These are phyloP conservation scores for Plantago ovata DNA, from an alignment of 257 asterid genomes.

Conservation along the genomic window DNA sequence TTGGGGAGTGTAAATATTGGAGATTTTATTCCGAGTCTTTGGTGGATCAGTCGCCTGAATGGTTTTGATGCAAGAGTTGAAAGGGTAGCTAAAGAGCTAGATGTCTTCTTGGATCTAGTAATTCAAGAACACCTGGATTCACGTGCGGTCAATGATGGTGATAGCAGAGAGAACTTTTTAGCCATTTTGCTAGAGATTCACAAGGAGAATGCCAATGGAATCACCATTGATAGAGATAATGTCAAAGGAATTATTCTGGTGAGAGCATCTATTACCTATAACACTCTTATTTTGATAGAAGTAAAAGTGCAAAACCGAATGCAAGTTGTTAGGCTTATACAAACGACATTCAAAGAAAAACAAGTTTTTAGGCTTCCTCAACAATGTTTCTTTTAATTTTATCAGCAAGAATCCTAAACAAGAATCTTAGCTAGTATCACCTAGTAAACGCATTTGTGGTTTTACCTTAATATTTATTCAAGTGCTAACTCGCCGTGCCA, in stretches of 20 bases:
- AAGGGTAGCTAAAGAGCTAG: slow-evolving; percentile 16
- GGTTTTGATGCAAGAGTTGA: slow-evolving; percentile 32
- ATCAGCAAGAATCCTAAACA: too few relatives aligned
- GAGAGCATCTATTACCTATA: neutral
- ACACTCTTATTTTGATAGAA: too few relatives aligned
- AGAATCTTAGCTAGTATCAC: too few relatives aligned
- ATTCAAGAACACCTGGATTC: slow-evolving; percentile 19
- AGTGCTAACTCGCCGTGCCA: neutral
- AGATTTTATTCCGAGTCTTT: neutral
- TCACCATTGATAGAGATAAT: slow-evolving; percentile 23
- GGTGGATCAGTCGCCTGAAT: slow-evolving; percentile 16
- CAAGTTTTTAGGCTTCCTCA: too few relatives aligned
- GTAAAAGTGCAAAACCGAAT: too few relatives aligned
- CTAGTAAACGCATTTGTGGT: neutral
- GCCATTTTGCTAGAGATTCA: slow-evolving; percentile 35
- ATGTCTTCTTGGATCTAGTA: slow-evolving; percentile 30
- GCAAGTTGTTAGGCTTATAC: too few relatives aligned
- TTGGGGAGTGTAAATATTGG: slow-evolving; percentile 1
- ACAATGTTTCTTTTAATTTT: too few relatives aligned
- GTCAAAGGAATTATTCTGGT: slow-evolving; percentile 48
- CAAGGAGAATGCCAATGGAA: neutral
- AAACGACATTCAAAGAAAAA: too few relatives aligned
- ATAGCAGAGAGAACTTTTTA: slow-evolving; percentile 24
- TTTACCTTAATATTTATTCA: neutral
- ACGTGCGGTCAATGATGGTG: neutral